Percentiles rank a stretch among this genome's conserved stretches.
Evolutionary conservation across 352 stramenopile genomes (phyloP).

Genomic region (Phytophthora kernoviae): DNA sequence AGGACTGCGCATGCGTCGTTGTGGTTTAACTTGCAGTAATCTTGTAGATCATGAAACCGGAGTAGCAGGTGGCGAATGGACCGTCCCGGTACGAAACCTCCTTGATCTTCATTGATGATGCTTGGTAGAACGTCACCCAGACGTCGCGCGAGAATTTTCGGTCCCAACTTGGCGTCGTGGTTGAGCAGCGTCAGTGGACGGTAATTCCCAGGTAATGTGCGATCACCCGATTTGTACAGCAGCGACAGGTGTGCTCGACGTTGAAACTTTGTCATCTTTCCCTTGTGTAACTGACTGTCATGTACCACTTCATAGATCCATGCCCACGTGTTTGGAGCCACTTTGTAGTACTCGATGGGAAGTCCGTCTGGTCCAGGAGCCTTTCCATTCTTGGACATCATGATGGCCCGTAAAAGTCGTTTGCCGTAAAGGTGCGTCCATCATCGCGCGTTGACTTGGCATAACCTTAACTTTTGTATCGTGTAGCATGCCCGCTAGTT

Average conservation of each 20-base stretch:
- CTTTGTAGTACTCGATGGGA: slow-evolving; percentile 16
- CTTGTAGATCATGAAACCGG: slow-evolving; percentile 13
- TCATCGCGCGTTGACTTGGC: neutral
- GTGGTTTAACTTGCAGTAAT: neutral
- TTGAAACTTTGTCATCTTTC: slow-evolving; percentile 6
- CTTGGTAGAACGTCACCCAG: slow-evolving; percentile 1
- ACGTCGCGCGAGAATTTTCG: neutral
- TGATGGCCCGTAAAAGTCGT: slow-evolving; percentile 22
- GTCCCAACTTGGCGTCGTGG: slow-evolving; percentile 1
- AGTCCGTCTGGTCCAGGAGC: neutral
- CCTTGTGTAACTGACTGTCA: neutral
- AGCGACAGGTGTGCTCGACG: slow-evolving; percentile 7
- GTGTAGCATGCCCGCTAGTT: neutral
- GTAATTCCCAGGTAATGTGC: neutral
- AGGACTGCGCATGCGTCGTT: slow-evolving; percentile 3
- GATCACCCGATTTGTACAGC: slow-evolving; percentile 6
- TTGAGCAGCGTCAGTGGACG: neutral
- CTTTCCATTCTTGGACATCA: neutral
- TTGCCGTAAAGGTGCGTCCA: slow-evolving; percentile 16
- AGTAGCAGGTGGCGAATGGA: slow-evolving; percentile 6
- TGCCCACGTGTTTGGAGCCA: slow-evolving; percentile 4
- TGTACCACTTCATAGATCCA: slow-evolving; percentile 1
- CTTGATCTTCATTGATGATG: slow-evolving; percentile 19
- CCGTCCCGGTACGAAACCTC: neutral
- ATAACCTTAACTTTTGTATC: neutral